Percentiles rank a stretch among this genome's conserved stretches.
phyloP scores from a whole-genome alignment of 2,329 filamentous ascomycete genomes.

The Colletotrichum paranaense region DNA sequence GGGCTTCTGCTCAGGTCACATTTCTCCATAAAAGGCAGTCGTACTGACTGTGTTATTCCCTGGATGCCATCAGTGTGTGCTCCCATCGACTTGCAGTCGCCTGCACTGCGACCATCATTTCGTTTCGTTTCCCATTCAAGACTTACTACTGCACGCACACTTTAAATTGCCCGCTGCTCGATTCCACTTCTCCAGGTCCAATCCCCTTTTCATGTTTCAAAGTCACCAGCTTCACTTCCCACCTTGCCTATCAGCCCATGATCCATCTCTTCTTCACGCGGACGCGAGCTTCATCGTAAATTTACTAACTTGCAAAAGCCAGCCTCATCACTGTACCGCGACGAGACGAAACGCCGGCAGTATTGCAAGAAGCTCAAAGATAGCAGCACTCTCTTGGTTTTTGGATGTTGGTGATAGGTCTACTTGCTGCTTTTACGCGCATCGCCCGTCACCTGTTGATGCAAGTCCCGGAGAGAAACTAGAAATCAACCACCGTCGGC shows the following conservation, averaged over 20 bases:
- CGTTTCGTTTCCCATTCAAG: conserved; percentile 23
- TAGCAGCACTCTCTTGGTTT: not conserved
- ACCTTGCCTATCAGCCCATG: not conserved
- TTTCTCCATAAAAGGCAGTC: conserved; percentile 30
- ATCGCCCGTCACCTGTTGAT: not conserved
- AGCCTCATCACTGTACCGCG: not conserved
- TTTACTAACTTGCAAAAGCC: not conserved
- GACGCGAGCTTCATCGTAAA: not conserved
- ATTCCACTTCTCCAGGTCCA: conserved; percentile 9
- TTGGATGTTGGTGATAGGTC: not conserved
- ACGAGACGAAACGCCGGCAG: not conserved
- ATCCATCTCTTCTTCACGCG: not conserved
- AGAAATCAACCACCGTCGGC: not conserved
- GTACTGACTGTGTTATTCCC: conserved; percentile 3
- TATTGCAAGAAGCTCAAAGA: not conserved
- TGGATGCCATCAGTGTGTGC: conserved; percentile 21
- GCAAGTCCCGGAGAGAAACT: not conserved
- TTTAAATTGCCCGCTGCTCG: conserved; percentile 28
- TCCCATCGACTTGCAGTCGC: conserved; percentile 21
- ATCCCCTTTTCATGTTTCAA: conserved; percentile 21
- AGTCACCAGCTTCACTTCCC: conserved; percentile 16
- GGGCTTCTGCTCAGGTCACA: not conserved
- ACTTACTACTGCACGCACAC: conserved; percentile 19
- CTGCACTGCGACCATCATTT: conserved; percentile 21
- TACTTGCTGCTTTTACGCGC: not conserved